These are phyloP conservation scores for Pseudogymnoascus sp. DNA, from an alignment of 2,329 filamentous ascomycete genomes.

Conservation along the genomic window DNA sequence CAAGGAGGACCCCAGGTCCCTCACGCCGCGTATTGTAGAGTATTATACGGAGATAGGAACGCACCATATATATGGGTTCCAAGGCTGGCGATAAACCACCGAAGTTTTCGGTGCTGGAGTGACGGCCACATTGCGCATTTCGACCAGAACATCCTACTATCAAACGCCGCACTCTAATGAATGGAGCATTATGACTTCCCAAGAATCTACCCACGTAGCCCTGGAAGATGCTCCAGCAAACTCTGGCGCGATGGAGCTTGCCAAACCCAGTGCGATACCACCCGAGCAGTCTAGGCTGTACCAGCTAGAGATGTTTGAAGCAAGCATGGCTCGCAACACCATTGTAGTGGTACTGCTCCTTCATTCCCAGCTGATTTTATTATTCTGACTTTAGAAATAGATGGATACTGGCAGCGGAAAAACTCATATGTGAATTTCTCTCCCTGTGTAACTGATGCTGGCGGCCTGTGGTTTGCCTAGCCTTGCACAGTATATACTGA, in stretches of 20 bases:
- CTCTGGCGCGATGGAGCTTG: neutral
- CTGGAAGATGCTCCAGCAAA: neutral
- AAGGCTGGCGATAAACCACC: neutral
- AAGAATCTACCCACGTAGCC: neutral
- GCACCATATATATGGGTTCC: neutral
- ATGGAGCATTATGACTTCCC: neutral
- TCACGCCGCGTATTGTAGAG: neutral
- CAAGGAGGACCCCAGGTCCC: neutral
- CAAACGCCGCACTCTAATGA: neutral
- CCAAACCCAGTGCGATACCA: neutral
- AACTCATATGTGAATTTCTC: conserved; percentile 56
- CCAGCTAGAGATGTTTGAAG: conserved; percentile 67
- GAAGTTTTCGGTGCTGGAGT: neutral
- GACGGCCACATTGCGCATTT: neutral
- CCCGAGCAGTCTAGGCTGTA: conserved; percentile 34
- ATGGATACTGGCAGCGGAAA: conserved; percentile 79
- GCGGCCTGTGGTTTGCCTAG: neutral
- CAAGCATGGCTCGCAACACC: conserved; percentile 58
- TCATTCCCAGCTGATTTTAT: neutral
- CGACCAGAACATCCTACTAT: neutral
- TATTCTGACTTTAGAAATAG: conserved; percentile 31
- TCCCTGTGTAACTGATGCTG: neutral
- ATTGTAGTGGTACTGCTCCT: conserved; percentile 52
- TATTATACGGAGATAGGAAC: neutral
- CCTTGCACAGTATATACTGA: neutral